phyloP scores from a whole-genome alignment of 257 asterid species.

The Oldenlandia corymbosa region DNA sequence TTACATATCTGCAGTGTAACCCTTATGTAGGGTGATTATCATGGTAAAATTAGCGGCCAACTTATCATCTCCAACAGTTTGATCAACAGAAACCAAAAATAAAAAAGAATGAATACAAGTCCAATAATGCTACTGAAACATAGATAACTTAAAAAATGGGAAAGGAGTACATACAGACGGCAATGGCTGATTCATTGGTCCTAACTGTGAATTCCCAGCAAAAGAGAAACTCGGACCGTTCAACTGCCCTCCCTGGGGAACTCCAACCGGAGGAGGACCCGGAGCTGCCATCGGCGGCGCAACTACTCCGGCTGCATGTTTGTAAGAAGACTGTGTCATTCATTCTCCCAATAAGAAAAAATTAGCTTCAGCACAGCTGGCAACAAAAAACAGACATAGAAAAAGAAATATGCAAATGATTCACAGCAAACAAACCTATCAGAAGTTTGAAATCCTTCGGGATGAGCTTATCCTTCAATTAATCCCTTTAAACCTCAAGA shows the following conservation, averaged over 20 bases:
- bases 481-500: background rate
- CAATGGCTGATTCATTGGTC: constrained; percentile 31
- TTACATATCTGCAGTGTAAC: no score
- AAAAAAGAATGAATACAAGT: background rate
- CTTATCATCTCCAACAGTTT: no score
- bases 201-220: constrained; percentile 29
- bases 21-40: no score
- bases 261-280: constrained; percentile 24
- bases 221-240: constrained; percentile 30
- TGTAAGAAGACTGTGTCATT: background rate
- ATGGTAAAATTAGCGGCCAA: no score
- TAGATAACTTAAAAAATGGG: background rate
- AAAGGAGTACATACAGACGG: constrained; percentile 28
- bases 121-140: background rate
- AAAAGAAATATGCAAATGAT: no score
- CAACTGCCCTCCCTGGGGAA: constrained; percentile 27
- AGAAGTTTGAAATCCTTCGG: background rate
- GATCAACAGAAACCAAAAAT: no score
- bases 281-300: constrained; percentile 33
- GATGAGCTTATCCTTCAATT: background rate
- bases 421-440: background rate
- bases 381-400: no score
- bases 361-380: no score
- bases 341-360: background rate
- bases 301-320: constrained; percentile 16